Conservation (phyloP, 225 moss, liverwort and hornwort genomes). For the Antitrichia curtipendula region DNA sequence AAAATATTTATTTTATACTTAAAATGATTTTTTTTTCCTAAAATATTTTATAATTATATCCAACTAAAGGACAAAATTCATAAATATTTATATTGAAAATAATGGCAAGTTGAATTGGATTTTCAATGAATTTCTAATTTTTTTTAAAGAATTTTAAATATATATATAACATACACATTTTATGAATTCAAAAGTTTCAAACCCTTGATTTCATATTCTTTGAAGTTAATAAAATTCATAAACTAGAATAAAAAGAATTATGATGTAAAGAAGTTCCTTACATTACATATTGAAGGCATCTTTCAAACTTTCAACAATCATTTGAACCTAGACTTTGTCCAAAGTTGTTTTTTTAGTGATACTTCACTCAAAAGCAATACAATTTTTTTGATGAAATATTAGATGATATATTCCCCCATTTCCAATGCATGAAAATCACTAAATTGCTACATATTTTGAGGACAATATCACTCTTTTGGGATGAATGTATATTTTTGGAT, state of each 20-base stretch:
- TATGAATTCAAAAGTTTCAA: neutral
- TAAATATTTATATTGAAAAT: neutral
- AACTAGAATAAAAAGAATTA: neutral
- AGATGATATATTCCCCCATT: neutral
- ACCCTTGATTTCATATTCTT: neutral
- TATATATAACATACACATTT: no score
- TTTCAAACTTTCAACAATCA: neutral
- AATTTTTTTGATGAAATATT: neutral
- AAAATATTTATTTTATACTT: neutral
- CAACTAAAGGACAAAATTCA: neutral
- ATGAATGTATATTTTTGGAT: neutral
- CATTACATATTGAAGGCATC: neutral
- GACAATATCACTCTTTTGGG: neutral
- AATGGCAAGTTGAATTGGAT: fast-evolving
- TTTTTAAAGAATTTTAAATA: no score
- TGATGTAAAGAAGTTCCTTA: fast-evolving
- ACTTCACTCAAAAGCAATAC: fast-evolving
- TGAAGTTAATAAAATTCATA: no score
- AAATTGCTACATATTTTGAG: neutral
- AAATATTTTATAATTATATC: neutral
- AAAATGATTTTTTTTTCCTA: neutral
- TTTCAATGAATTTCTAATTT: neutral
- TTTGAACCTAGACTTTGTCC: neutral
- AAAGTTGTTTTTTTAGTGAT: neutral
- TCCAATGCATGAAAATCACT: neutral